Base-by-base conservation (phyloP, 2,329 filamentous ascomycete genomes). In the Grosmannia huntii region DNA sequence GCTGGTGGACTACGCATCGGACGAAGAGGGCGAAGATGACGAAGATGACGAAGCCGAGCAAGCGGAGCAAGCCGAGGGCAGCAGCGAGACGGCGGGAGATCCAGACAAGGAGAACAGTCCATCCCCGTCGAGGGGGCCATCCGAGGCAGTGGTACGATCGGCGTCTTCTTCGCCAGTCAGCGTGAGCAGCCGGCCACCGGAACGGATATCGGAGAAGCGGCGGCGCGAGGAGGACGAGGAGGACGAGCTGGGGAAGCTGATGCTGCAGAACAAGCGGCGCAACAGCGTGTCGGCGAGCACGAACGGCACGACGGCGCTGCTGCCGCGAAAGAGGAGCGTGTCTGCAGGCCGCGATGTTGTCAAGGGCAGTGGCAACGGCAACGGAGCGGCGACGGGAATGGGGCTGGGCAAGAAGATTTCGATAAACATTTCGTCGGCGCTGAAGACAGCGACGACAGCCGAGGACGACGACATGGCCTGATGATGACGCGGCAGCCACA, bases 181-280 rank as follows among this genome's bases (percentile, higher is more conserved):
- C 10, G 27, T 53, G 2, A 44, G n/a, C 19, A 54, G 49, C 10
- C 53, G 57, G 0, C 85, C 86, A 4, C 87, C 85, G 0, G 90
- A 96, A 70, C 81, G 89, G 57, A 72, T 95, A 21, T 87, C 90
- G 0, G 89, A 95, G 69, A 97, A 97, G 72, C 86, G 92, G 53
- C 82, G 92, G 53, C 83, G 94, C 65, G 91, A 96, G 68, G 92
- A 96, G 59, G 90, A 95, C 61, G 92, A 96, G 52, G 91, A 96
- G 58, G 91, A 96, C 63, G 89, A 92, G 66, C 74, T 97, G n/a
- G 84, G 85, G 57, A 95, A 94, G 71, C 78, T 96, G 65, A 83
- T 89, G 63, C 75, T 80, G 54, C 76, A 75, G 66, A 86, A 85
- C 67, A 78, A 83, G 48, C 78, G 83, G 44, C 84, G 81, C 65